Percentiles rank a stretch among this genome's conserved stretches.
These are phyloP conservation scores for Licmophora abbreviata DNA, from an alignment of 108 stramenopile species.

Conservation along the genomic window DNA sequence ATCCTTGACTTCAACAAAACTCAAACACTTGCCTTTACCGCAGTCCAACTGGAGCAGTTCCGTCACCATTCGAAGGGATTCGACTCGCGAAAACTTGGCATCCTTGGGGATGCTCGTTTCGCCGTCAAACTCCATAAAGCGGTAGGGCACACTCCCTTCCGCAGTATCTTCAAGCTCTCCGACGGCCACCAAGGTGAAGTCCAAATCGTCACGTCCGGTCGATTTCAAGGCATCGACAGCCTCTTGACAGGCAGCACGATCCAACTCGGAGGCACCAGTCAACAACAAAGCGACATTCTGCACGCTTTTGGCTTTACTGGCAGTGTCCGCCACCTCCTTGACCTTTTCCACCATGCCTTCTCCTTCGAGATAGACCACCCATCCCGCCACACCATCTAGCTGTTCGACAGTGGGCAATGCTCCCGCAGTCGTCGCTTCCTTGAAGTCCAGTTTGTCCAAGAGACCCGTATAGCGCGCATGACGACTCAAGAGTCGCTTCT, in stretches of 20 bases:
- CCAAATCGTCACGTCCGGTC: constrained; percentile 26
- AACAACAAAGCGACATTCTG: constrained; percentile 70
- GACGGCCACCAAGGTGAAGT: constrained; percentile 65
- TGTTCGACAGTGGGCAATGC: constrained; percentile 42
- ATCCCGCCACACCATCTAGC: constrained; percentile 50
- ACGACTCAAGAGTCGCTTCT: constrained; percentile 81
- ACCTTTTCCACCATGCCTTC: constrained; percentile 21
- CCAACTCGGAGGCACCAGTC: constrained; percentile 37
- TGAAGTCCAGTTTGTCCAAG: constrained; percentile 75
- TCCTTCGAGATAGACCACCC: constrained; percentile 48
- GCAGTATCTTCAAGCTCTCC: constrained; percentile 54
- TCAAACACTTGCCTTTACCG: constrained; percentile 40
- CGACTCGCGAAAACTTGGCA: constrained; percentile 61
- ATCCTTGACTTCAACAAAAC: constrained; percentile 30
- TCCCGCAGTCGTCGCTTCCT: constrained; percentile 11
- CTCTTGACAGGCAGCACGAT: constrained; percentile 16
- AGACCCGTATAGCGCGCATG: constrained; percentile 86
- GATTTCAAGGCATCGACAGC: constrained; percentile 38
- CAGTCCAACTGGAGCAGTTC: constrained; percentile 66
- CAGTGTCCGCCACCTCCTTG: constrained; percentile 21
- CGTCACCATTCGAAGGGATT: constrained; percentile 63
- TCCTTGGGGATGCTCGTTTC: constrained; percentile 23
- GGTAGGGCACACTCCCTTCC: constrained; percentile 58
- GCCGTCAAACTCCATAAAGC: constrained; percentile 24
- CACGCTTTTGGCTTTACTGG: constrained; percentile 36